Evolutionary conservation across 2,329 filamentous ascomycete species (phyloP).

Genomic region (Remersonia thermophila): DNA sequence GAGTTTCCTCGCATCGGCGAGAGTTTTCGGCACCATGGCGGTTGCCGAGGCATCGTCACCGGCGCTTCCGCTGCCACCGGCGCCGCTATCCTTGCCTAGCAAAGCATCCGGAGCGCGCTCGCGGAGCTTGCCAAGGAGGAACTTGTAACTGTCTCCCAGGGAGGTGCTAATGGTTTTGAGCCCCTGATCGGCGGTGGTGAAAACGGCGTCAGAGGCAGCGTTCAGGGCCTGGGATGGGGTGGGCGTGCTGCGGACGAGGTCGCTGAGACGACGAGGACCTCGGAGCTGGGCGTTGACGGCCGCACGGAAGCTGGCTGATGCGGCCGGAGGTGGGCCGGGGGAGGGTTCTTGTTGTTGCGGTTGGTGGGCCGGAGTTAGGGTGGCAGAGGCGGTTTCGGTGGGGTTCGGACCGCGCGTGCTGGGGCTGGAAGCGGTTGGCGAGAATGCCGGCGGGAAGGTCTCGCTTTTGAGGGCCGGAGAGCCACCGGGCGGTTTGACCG

Average conservation of each 20-base stretch:
- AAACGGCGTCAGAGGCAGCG: slow-evolving; percentile 70
- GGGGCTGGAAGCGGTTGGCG: slow-evolving; percentile 26
- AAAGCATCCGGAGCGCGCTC: slow-evolving; percentile 44
- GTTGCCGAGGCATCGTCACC: slow-evolving; percentile 17
- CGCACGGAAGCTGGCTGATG: slow-evolving; percentile 32
- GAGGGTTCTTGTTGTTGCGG: slow-evolving; percentile 2
- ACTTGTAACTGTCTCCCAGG: slow-evolving; percentile 84
- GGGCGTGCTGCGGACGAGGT: slow-evolving; percentile 53
- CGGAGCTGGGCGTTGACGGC: slow-evolving; percentile 36
- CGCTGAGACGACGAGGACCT: slow-evolving; percentile 61
- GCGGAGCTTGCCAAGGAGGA: slow-evolving; percentile 76
- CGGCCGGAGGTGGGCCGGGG: slow-evolving; percentile 17
- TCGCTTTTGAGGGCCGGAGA: slow-evolving; percentile 38
- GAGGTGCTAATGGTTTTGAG: slow-evolving; percentile 86
- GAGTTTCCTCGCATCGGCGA: slow-evolving; percentile 84
- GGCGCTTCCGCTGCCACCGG: neutral
- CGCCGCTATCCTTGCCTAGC: slow-evolving; percentile 26
- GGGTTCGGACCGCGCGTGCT: slow-evolving; percentile 18
- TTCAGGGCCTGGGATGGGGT: slow-evolving; percentile 71
- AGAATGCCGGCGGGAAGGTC: slow-evolving; percentile 46
- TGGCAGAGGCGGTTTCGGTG: slow-evolving; percentile 20
- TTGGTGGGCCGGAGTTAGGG: slow-evolving; percentile 17
- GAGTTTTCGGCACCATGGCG: slow-evolving; percentile 65
- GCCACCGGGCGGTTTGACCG: slow-evolving; percentile 39
- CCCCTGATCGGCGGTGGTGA: slow-evolving; percentile 81